Conservation (phyloP, 495 filamentous ascomycete species). For the Stereocaulon alpinum region DNA sequence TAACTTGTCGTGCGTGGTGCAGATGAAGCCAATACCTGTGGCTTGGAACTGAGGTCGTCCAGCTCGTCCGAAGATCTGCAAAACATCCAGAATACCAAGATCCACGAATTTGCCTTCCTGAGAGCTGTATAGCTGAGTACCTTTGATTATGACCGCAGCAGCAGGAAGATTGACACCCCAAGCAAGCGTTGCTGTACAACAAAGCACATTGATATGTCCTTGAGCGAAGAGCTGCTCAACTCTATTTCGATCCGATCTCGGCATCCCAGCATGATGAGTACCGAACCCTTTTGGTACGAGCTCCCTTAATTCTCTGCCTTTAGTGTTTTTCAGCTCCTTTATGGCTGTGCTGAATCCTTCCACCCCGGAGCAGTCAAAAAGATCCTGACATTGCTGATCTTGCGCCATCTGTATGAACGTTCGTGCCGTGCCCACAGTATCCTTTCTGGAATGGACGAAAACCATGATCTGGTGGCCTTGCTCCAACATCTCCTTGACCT, state of each 20-base stretch:
- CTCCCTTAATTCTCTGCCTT: slow-evolving; percentile 76
- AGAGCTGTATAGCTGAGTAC: slow-evolving; percentile 91
- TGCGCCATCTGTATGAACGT: slow-evolving; percentile 77
- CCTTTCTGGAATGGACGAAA: slow-evolving; percentile 93
- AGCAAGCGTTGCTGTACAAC: slow-evolving; percentile 94
- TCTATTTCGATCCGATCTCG: slow-evolving; percentile 81
- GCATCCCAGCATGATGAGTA: slow-evolving; percentile 93
- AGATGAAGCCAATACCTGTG: slow-evolving; percentile 92
- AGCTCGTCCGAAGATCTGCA: slow-evolving; percentile 98
- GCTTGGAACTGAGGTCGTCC: slow-evolving; percentile 96
- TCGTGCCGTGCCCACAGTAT: slow-evolving; percentile 80
- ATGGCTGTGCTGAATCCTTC: slow-evolving; percentile 60
- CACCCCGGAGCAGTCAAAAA: slow-evolving; percentile 64
- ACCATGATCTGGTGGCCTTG: slow-evolving; percentile 94
- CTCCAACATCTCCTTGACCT: slow-evolving; percentile 87
- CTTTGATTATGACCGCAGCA: slow-evolving; percentile 95
- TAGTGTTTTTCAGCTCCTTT: slow-evolving; percentile 71
- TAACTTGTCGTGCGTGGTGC: slow-evolving; percentile 84
- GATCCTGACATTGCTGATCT: slow-evolving; percentile 62
- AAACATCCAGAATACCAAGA: slow-evolving; percentile 89
- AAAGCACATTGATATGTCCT: slow-evolving; percentile 87
- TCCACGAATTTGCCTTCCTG: slow-evolving; percentile 95
- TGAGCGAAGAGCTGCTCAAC: slow-evolving; percentile 84
- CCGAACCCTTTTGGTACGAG: slow-evolving; percentile 83
- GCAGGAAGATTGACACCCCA: slow-evolving; percentile 99